A percentile compares a stretch with the other conserved stretches of the same genome.
phyloP scores from a whole-genome alignment of 176 grass and related monocot genomes.

The Neostapfia colusana region DNA sequence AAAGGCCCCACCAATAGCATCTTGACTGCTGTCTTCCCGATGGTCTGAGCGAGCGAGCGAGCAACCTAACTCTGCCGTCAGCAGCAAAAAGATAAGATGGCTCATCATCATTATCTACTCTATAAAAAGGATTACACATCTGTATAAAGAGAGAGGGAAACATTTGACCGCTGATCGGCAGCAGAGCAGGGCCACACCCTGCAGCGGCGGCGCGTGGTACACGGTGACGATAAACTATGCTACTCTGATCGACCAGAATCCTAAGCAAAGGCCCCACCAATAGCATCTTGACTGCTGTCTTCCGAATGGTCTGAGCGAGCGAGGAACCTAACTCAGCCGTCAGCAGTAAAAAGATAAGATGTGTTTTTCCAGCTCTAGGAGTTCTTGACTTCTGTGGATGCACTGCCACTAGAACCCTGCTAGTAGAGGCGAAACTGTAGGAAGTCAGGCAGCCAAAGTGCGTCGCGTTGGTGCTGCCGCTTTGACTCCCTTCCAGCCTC shows the following conservation, averaged over 20 bases:
- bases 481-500: neutral
- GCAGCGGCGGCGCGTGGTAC: too few species aligned
- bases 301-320: neutral
- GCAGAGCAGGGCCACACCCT: neutral
- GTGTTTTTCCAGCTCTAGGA: neutral
- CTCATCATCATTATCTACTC: too few species aligned
- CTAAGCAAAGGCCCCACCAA: neutral
- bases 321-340: neutral
- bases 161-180: neutral
- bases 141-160: neutral
- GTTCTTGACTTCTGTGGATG: constrained; percentile 4
- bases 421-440: neutral
- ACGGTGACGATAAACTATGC: neutral
- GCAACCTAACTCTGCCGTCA: neutral
- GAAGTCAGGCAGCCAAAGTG: constrained; percentile 8
- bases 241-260: neutral
- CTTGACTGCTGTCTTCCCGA: neutral
- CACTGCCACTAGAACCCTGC: neutral
- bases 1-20: neutral
- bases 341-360: neutral
- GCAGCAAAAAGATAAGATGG: too few species aligned
- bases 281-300: neutral
- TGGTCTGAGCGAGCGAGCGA: neutral
- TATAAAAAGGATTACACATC: neutral
- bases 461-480: neutral